A percentile compares a stretch with the other conserved stretches of the same genome.
Conservation (phyloP, 2,329 filamentous ascomycete genomes). For the Ceratocystiopsis brevicomis region DNA sequence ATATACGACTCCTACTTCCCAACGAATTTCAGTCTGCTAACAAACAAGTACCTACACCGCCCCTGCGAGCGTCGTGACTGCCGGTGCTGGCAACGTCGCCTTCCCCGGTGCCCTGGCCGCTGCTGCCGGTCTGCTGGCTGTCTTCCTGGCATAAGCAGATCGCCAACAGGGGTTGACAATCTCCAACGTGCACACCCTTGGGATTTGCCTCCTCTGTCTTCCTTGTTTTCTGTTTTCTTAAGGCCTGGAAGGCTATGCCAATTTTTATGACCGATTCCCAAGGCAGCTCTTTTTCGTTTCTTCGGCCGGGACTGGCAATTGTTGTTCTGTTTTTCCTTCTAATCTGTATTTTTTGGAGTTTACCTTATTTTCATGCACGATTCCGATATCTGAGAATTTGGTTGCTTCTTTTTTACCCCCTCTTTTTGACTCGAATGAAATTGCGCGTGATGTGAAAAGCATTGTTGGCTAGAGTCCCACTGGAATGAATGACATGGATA, state of each 20-base stretch:
- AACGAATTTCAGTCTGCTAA: constrained; percentile 5
- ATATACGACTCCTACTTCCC: no score
- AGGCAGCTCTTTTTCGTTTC: constrained; percentile 21
- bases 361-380: background rate
- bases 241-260: constrained; percentile 23
- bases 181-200: background rate
- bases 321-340: background rate
- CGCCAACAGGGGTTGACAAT: constrained; percentile 1
- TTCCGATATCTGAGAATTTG: no score
- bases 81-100: constrained; percentile 32
- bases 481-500: no score
- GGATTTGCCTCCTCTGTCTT: constrained; percentile 6
- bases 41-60: background rate
- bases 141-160: constrained; percentile 32
- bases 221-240: constrained; percentile 17
- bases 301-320: constrained; percentile 7
- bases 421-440: no score
- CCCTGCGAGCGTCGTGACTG: constrained; percentile 23
- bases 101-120: constrained; percentile 36
- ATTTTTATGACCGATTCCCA: constrained; percentile 4
- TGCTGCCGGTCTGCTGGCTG: constrained; percentile 32
- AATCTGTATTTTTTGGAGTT: constrained; percentile 16
- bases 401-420: no score
- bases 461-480: no score
- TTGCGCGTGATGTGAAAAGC: no score